phyloP scores from a whole-genome alignment of 2,329 filamentous ascomycete genomes.

The Colletotrichum sp. region DNA sequence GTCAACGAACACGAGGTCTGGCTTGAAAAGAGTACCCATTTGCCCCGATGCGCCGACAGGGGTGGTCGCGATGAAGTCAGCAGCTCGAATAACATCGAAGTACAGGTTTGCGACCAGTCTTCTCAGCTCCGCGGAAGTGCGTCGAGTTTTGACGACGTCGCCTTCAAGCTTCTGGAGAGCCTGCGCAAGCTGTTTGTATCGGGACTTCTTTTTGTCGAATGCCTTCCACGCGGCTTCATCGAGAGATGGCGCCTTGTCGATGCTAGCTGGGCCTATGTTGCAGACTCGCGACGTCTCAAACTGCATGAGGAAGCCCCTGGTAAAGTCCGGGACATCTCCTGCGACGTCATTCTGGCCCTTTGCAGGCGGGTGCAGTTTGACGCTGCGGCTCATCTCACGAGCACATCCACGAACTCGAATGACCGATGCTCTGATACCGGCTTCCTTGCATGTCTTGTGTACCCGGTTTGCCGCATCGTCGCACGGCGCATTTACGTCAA shows the following conservation, averaged over 20 bases:
- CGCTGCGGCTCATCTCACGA: conserved; percentile 12
- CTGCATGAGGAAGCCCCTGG: conserved; percentile 11
- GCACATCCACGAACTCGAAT: conserved; percentile 17
- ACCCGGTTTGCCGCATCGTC: conserved; percentile 51
- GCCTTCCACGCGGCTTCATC: conserved; percentile 49
- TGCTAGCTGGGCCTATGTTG: neutral
- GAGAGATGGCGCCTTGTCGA: conserved; percentile 34
- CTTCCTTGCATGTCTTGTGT: conserved; percentile 37
- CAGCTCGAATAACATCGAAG: conserved; percentile 30
- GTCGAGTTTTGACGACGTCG: conserved; percentile 20
- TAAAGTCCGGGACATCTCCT: neutral
- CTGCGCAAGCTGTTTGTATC: conserved; percentile 38
- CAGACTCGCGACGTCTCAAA: neutral
- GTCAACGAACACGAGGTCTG: conserved; percentile 86
- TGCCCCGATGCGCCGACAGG: neutral
- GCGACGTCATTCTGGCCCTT: conserved; percentile 23
- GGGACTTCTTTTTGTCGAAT: conserved; percentile 35
- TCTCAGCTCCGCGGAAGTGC: conserved; percentile 26
- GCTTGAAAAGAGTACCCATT: conserved; percentile 61
- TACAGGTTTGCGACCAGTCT: conserved; percentile 40
- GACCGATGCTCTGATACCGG: conserved; percentile 33
- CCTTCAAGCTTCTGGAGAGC: conserved; percentile 36
- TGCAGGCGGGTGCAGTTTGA: neutral
- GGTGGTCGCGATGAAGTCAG: neutral
- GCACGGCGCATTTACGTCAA: conserved; percentile 53